phyloP scores from a whole-genome alignment of 106 monocot genomes.

The Agapanthus africanus region DNA sequence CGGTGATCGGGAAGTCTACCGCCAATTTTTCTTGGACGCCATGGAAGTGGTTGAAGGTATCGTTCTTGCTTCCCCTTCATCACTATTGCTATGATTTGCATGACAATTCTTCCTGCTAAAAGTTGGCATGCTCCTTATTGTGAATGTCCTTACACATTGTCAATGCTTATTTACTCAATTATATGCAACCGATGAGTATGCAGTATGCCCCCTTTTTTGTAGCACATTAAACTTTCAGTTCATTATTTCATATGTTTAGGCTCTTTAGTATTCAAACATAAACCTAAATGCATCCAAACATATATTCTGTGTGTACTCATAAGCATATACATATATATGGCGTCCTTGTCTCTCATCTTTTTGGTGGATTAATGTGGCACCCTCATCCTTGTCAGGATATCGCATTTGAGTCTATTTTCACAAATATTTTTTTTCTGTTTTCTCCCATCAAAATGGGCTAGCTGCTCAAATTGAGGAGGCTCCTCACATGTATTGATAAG shows the following conservation, averaged over 20 bases:
- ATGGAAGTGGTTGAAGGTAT: constrained; percentile 62
- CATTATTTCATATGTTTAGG: not conserved
- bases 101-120: not conserved
- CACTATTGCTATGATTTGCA: not conserved
- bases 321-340: too few species aligned
- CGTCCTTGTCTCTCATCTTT: too few species aligned
- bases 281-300: not conserved
- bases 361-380: too few species aligned
- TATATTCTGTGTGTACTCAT: too few species aligned
- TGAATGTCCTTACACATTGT: not conserved
- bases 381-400: too few species aligned
- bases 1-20: constrained; percentile 65
- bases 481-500: too few species aligned
- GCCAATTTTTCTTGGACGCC: constrained; percentile 78
- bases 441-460: too few species aligned
- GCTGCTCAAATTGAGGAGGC: too few species aligned
- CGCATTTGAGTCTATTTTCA: too few species aligned
- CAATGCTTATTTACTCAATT: not conserved
- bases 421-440: too few species aligned
- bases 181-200: not conserved
- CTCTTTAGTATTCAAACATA: not conserved
- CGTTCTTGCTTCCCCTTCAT: not conserved
- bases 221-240: not conserved
- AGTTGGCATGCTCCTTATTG: not conserved
- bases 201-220: too few species aligned